These are phyloP conservation scores for Suillus tomentosus DNA, from an alignment of 768 basidiomycete genomes.

Conservation along the genomic window DNA sequence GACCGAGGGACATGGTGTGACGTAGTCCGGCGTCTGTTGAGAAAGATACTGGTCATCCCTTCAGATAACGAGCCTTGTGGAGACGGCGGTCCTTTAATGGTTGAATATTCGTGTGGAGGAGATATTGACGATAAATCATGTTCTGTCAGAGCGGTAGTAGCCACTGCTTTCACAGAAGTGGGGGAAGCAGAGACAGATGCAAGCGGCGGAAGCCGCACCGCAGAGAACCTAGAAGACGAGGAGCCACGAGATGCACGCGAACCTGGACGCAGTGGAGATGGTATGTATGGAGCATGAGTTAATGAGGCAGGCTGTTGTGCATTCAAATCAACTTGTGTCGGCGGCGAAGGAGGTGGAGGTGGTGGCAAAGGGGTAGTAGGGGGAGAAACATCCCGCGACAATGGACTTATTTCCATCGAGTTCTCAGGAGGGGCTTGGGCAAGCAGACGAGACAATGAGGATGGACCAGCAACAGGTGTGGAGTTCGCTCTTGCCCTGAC, in stretches of 20 bases:
- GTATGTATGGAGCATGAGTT: constrained; percentile 35
- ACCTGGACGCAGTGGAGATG: constrained; percentile 68
- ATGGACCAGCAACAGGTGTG: constrained; percentile 70
- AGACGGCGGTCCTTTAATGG: constrained; percentile 49
- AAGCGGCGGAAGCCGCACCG: constrained; percentile 60
- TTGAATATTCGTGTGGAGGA: constrained; percentile 30
- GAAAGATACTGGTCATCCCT: constrained; percentile 50
- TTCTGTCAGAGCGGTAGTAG: constrained; percentile 70
- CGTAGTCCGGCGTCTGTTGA: constrained; percentile 54
- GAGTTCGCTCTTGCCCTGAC: constrained; percentile 64
- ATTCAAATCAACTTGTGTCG: constrained; percentile 16
- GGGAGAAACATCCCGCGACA: constrained; percentile 36
- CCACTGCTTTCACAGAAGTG: constrained; percentile 54
- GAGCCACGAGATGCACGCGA: constrained; percentile 74
- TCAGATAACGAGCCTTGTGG: constrained; percentile 65
- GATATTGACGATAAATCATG: constrained; percentile 49
- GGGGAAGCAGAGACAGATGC: constrained; percentile 48
- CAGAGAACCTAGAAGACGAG: constrained; percentile 67
- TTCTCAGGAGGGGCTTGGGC: constrained; percentile 62
- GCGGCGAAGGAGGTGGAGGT: constrained; percentile 37
- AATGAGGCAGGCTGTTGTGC: constrained; percentile 36
- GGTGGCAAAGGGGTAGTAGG: constrained; percentile 38
- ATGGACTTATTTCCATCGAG: constrained; percentile 27
- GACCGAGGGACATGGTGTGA: constrained; percentile 60
- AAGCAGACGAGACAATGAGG: constrained; percentile 75